Evolutionary conservation across 352 stramenopile species (phyloP).

Genomic region (Pythium myriotylum): DNA sequence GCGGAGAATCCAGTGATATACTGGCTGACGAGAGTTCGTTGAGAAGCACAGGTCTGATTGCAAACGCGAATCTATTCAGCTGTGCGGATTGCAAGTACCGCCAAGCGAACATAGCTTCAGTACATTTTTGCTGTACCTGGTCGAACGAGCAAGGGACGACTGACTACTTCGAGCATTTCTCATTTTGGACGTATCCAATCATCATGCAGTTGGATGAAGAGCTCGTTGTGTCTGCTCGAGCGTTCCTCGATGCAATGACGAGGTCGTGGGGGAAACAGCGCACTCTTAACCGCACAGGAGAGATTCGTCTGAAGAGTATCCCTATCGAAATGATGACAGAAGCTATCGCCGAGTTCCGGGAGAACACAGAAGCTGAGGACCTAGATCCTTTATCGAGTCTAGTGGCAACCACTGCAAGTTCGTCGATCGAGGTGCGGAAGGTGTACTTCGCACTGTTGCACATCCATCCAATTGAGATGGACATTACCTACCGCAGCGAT

Average conservation of each 20-base stretch:
- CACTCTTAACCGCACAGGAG: conserved; percentile 66
- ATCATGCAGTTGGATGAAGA: conserved; percentile 89
- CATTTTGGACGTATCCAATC: conserved; percentile 84
- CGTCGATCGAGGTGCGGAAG: conserved; percentile 74
- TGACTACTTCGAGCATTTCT: conserved; percentile 91
- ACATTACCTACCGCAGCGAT: conserved; percentile 89
- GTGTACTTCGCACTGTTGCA: conserved; percentile 89
- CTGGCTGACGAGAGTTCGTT: conserved; percentile 22
- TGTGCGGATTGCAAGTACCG: conserved; percentile 86
- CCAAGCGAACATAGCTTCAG: conserved; percentile 72
- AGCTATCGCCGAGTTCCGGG: conserved; percentile 69
- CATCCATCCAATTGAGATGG: conserved; percentile 87
- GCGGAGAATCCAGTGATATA: conserved; percentile 22
- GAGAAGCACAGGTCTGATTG: conserved; percentile 47
- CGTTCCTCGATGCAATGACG: conserved; percentile 74
- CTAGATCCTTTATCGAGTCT: conserved; percentile 80
- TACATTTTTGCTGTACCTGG: conserved; percentile 90
- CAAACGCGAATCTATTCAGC: conserved; percentile 73
- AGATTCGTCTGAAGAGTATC: conserved; percentile 83
- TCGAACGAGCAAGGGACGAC: conserved; percentile 89
- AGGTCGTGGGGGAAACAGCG: conserved; percentile 63
- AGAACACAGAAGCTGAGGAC: conserved; percentile 79
- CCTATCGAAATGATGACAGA: conserved; percentile 84
- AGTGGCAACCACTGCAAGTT: conserved; percentile 60
- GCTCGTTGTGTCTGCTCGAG: conserved; percentile 66